Evolutionary conservation across 2,329 filamentous ascomycete genomes (phyloP).

Genomic region (Calonectria leucothoes): DNA sequence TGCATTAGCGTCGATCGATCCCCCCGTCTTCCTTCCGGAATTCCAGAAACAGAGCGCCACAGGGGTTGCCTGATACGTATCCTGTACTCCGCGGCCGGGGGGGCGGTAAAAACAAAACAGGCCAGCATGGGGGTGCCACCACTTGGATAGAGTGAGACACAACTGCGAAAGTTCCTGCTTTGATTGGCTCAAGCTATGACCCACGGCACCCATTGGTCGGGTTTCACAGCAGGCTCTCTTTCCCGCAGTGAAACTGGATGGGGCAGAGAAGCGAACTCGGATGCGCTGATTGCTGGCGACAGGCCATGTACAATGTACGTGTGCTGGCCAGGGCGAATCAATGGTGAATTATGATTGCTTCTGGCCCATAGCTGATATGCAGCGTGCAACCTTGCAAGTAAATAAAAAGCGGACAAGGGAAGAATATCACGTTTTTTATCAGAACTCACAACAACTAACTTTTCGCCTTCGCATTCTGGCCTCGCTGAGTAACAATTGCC

Average conservation of each 20-base stretch:
- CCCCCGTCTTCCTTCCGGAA: conserved; percentile 28
- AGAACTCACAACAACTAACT: neutral
- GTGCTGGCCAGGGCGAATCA: neutral
- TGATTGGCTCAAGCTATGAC: conserved; percentile 8
- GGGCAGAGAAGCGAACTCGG: conserved; percentile 5
- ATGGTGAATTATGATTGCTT: neutral
- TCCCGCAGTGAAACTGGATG: conserved; percentile 13
- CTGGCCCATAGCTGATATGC: neutral
- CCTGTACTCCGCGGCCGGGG: conserved; percentile 21
- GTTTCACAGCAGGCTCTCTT: conserved; percentile 12
- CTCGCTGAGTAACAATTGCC: conserved; percentile 21
- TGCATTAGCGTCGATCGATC: conserved; percentile 52
- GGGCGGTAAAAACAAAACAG: conserved; percentile 22
- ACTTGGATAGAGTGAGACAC: conserved; percentile 6
- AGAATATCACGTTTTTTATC: neutral
- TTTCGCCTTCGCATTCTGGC: neutral
- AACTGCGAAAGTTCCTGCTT: neutral
- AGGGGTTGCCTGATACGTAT: conserved; percentile 23
- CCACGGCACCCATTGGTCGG: neutral
- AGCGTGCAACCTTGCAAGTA: neutral
- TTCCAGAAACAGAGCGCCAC: conserved; percentile 40
- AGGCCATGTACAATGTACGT: neutral
- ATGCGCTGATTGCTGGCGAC: neutral
- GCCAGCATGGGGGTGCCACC: neutral
- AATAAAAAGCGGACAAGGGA: neutral